Evolutionary conservation across 2,329 filamentous ascomycete species (phyloP).

Genomic region (Cadophora luteo-olivacea): DNA sequence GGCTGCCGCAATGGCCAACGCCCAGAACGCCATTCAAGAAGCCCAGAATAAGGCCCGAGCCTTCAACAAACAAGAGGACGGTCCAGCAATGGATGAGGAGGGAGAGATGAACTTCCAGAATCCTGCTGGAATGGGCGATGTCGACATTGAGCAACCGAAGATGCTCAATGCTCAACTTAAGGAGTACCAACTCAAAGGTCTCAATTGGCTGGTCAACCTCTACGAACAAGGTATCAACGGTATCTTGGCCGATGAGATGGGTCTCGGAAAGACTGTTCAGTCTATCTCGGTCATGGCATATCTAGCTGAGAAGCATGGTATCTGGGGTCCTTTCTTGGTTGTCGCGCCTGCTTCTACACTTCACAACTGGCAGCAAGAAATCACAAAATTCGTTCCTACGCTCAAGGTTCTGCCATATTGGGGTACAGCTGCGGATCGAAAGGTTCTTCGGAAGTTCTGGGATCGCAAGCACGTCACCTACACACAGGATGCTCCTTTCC

Average conservation of each 20-base stretch:
- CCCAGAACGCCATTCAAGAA: conserved; percentile 93
- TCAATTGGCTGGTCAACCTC: conserved; percentile 98
- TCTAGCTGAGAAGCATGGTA: conserved; percentile 94
- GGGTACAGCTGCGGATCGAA: conserved; percentile 92
- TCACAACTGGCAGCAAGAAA: conserved; percentile 99
- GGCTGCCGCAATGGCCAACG: conserved; percentile 90
- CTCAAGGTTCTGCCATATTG: conserved; percentile 98
- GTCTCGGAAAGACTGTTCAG: conserved; percentile 98
- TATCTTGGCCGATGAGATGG: conserved; percentile 98
- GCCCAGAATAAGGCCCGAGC: conserved; percentile 91
- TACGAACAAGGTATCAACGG: conserved; percentile 99
- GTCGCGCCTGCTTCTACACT: conserved; percentile 95
- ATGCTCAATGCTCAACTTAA: conserved; percentile 94
- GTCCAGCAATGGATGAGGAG: conserved; percentile 81
- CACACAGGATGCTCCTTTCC: conserved; percentile 90
- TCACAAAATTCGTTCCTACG: conserved; percentile 89
- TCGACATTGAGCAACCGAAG: conserved; percentile 93
- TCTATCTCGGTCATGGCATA: conserved; percentile 99
- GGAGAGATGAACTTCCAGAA: conserved; percentile 99
- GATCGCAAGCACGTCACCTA: conserved; percentile 98
- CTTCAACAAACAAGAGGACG: conserved; percentile 78
- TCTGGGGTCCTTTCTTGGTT: conserved; percentile 97
- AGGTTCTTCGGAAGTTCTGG: conserved; percentile 98
- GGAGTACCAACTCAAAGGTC: conserved; percentile 98
- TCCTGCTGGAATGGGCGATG: conserved; percentile 90